These are phyloP conservation scores for Thielaviopsis populi DNA, from an alignment of 2,329 filamentous ascomycete species.

Conservation along the genomic window DNA sequence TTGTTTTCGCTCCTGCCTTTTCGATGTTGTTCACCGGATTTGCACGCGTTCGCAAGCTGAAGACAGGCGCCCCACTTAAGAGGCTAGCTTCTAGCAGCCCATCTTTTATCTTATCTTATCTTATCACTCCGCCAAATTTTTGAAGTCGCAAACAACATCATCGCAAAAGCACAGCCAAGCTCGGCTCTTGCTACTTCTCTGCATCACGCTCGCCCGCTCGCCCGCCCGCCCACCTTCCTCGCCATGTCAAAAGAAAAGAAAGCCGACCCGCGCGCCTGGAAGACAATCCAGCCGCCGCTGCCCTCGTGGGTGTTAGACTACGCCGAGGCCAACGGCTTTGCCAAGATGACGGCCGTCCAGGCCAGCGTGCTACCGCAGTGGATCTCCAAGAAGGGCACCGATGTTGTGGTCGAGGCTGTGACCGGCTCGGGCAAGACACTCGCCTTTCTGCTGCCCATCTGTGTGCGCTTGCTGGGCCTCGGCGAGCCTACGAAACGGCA, in stretches of 20 bases:
- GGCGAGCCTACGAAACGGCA: constrained; percentile 77
- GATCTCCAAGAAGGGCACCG: constrained; percentile 57
- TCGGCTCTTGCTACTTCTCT: background rate
- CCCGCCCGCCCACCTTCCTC: too few relatives aligned
- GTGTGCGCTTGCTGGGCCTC: constrained; percentile 65
- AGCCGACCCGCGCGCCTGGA: constrained; percentile 34
- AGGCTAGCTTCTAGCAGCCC: background rate
- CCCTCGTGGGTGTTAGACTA: constrained; percentile 68
- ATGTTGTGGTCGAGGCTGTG: constrained; percentile 84
- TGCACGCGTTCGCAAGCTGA: background rate
- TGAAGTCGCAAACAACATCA: constrained; percentile 9
- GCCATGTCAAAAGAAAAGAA: constrained; percentile 22
- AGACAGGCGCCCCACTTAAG: background rate
- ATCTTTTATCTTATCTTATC: constrained; percentile 9
- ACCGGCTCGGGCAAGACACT: constrained; percentile 87
- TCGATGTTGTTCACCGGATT: background rate
- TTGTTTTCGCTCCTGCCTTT: background rate
- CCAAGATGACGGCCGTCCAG: constrained; percentile 86
- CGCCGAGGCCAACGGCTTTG: constrained; percentile 69
- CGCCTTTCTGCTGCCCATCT: constrained; percentile 67
- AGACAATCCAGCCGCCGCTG: constrained; percentile 27
- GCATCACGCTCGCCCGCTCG: too few relatives aligned
- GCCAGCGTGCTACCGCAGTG: constrained; percentile 81
- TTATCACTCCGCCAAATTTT: constrained; percentile 16
- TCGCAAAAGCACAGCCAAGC: background rate